Conservation (phyloP, 2,329 filamentous ascomycete genomes). For the Aspergillus hortae region DNA sequence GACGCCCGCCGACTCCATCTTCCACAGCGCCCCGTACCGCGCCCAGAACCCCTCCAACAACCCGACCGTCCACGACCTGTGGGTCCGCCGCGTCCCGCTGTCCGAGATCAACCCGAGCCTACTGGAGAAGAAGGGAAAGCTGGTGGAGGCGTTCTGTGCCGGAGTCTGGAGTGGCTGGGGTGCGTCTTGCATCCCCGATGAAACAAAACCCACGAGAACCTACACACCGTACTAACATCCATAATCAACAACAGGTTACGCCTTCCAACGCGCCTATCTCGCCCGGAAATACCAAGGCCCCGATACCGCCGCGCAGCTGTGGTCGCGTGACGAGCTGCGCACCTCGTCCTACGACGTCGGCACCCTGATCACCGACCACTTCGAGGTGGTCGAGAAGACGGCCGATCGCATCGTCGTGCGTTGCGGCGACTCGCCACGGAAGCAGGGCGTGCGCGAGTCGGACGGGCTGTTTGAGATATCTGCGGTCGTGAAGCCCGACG, state of each 20-base stretch:
- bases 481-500: conserved; percentile 57
- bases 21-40: conserved; percentile 54
- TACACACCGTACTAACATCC: not conserved
- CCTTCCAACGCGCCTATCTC: conserved; percentile 56
- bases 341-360: conserved; percentile 59
- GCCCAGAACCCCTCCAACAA: conserved; percentile 62
- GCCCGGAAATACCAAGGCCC: conserved; percentile 57
- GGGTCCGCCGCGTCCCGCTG: conserved; percentile 60
- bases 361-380: conserved; percentile 66
- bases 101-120: conserved; percentile 63
- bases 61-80: conserved; percentile 62
- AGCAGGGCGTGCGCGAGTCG: conserved; percentile 52
- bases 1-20: conserved; percentile 59
- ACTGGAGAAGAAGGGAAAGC: conserved; percentile 57
- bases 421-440: conserved; percentile 63
- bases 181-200: conserved; percentile 33
- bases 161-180: conserved; percentile 65
- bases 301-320: conserved; percentile 59
- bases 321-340: conserved; percentile 55
- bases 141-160: conserved; percentile 64
- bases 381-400: conserved; percentile 66
- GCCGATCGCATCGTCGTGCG: conserved; percentile 59
- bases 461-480: conserved; percentile 67
- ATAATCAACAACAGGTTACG: conserved; percentile 27
- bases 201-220: not conserved